Conservation (phyloP, 2,329 filamentous ascomycete species). For the Exophiala aquamarina region DNA sequence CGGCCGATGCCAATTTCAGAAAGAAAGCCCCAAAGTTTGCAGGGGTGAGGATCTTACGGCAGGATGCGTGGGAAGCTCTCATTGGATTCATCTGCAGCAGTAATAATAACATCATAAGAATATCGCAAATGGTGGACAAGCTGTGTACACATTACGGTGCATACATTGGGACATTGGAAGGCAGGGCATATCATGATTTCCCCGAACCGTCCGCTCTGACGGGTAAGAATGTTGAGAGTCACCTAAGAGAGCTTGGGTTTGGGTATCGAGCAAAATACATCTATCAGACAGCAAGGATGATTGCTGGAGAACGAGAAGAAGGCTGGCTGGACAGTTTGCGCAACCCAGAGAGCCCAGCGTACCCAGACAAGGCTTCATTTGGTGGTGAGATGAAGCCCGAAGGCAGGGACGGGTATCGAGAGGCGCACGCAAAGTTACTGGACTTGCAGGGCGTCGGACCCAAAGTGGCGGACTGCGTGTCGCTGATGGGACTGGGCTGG, state of each 20-base stretch:
- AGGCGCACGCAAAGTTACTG: slow-evolving; percentile 78
- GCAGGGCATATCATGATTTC: slow-evolving; percentile 81
- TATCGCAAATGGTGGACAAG: slow-evolving; percentile 95
- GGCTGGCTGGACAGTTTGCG: slow-evolving; percentile 76
- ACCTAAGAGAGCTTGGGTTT: slow-evolving; percentile 81
- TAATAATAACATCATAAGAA: slow-evolving; percentile 96
- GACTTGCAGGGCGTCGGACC: slow-evolving; percentile 85
- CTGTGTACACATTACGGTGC: slow-evolving; percentile 83
- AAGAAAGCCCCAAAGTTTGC: slow-evolving; percentile 83
- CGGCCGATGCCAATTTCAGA: slow-evolving; percentile 81
- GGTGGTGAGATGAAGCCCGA: slow-evolving; percentile 52
- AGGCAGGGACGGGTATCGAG: slow-evolving; percentile 66
- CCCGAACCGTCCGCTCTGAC: slow-evolving; percentile 74
- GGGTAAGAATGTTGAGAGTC: slow-evolving; percentile 71
- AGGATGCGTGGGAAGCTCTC: slow-evolving; percentile 94
- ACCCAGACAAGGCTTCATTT: slow-evolving; percentile 45
- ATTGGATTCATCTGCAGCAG: slow-evolving; percentile 97
- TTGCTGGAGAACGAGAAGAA: slow-evolving; percentile 65
- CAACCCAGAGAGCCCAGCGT: slow-evolving; percentile 71
- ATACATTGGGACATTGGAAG: slow-evolving; percentile 68
- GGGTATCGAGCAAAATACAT: slow-evolving; percentile 95
- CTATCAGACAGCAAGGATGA: slow-evolving; percentile 74
- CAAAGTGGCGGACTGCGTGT: slow-evolving; percentile 96
- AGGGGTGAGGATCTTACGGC: slow-evolving; percentile 86
- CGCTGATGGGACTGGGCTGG: slow-evolving; percentile 94